Percentiles rank a stretch among this genome's conserved stretches.
These are phyloP conservation scores for Cyberlindnera xishuangbannaensis DNA, from an alignment of 805 yeast genomes.

Conservation along the genomic window DNA sequence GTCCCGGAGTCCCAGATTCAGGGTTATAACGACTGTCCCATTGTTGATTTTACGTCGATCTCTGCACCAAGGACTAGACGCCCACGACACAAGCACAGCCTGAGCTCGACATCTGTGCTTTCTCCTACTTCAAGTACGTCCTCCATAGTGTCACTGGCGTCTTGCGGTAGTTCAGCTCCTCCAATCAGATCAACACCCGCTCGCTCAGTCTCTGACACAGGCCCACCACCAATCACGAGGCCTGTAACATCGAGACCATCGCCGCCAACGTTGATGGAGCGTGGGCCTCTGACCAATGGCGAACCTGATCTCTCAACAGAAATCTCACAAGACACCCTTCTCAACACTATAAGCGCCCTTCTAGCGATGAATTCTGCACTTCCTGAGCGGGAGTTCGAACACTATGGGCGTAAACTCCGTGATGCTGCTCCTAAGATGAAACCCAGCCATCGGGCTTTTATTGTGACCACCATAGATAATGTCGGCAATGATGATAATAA, in stretches of 20 bases:
- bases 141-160: neutral
- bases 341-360: slow-evolving; percentile 21
- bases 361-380: slow-evolving; percentile 28
- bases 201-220: neutral
- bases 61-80: slow-evolving; percentile 7
- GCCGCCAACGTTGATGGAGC: too few relatives aligned
- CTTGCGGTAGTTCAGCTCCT: slow-evolving; percentile 2
- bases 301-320: too few relatives aligned
- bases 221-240: slow-evolving; percentile 1
- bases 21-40: slow-evolving; percentile 41
- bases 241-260: slow-evolving; percentile 1
- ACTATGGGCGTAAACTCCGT: slow-evolving; percentile 37
- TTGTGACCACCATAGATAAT: slow-evolving; percentile 24
- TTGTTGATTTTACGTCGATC: slow-evolving; percentile 13
- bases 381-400: slow-evolving; percentile 36
- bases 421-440: slow-evolving; percentile 23
- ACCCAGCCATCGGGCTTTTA: slow-evolving; percentile 24
- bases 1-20: slow-evolving; percentile 35
- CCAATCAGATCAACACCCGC: slow-evolving; percentile 5
- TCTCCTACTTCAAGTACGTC: neutral
- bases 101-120: slow-evolving; percentile 4
- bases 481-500: slow-evolving; percentile 19
- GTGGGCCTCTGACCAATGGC: too few relatives aligned
- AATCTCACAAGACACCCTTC: slow-evolving; percentile 17
- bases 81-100: slow-evolving; percentile 4